phyloP scores from a whole-genome alignment of 352 stramenopile species.

The Elongisporangium prolatum region DNA sequence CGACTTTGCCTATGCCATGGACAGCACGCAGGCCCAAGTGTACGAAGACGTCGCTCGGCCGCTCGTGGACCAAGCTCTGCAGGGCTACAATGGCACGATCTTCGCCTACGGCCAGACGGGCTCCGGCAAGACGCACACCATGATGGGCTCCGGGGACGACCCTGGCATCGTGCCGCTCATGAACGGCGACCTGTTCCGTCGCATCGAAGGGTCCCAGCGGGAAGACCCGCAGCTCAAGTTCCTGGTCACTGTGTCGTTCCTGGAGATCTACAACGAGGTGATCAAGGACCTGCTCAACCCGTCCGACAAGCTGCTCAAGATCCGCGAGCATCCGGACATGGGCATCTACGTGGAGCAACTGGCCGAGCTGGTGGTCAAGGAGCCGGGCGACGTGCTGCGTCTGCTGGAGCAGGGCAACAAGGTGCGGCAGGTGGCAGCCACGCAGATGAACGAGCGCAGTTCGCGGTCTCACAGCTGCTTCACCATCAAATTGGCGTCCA shows the following conservation, averaged over 20 bases:
- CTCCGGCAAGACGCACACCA: slow-evolving; percentile 86
- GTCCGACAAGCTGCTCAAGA: slow-evolving; percentile 88
- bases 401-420: slow-evolving; percentile 88
- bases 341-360: slow-evolving; percentile 93
- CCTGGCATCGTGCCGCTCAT: slow-evolving; percentile 87
- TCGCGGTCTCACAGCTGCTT: slow-evolving; percentile 90
- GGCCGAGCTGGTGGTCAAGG: slow-evolving; percentile 79
- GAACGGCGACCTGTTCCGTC: slow-evolving; percentile 83
- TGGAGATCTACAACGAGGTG: slow-evolving; percentile 96
- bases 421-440: slow-evolving; percentile 84
- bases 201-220: slow-evolving; percentile 25
- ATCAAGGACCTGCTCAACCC: slow-evolving; percentile 93
- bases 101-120: slow-evolving; percentile 75
- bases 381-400: slow-evolving; percentile 67
- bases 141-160: slow-evolving; percentile 74
- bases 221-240: slow-evolving; percentile 60
- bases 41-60: slow-evolving; percentile 74
- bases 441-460: slow-evolving; percentile 90
- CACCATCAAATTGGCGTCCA: slow-evolving; percentile 88
- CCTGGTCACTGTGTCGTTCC: slow-evolving; percentile 89
- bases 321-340: slow-evolving; percentile 90
- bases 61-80: slow-evolving; percentile 72
- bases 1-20: slow-evolving; percentile 73
- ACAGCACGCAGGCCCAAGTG: slow-evolving; percentile 73
- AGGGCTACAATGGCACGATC: slow-evolving; percentile 81